Conservation (phyloP, 2,329 filamentous ascomycete species). For the Thielaviopsis ethacetica region DNA sequence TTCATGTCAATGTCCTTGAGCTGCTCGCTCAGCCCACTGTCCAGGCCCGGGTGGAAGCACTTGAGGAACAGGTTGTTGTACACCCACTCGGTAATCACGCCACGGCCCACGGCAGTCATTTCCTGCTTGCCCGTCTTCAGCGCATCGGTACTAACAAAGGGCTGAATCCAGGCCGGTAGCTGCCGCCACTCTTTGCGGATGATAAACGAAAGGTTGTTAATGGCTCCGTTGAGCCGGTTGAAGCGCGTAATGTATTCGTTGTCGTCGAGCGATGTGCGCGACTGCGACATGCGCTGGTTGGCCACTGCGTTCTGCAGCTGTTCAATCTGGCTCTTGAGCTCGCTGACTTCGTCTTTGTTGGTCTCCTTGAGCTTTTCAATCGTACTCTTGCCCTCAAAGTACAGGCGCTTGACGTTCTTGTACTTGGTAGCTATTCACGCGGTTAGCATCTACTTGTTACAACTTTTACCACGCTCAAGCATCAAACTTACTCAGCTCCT, state of each 20-base stretch:
- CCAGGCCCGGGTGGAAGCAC: conserved; percentile 82
- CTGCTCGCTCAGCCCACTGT: conserved; percentile 55
- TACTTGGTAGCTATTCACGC: conserved; percentile 68
- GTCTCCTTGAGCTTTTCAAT: conserved; percentile 53
- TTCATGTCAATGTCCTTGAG: conserved; percentile 79
- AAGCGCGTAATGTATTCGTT: conserved; percentile 85
- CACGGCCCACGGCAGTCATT: conserved; percentile 89
- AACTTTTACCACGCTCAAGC: neutral
- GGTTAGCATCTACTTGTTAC: neutral
- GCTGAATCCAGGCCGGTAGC: conserved; percentile 65
- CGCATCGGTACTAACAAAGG: conserved; percentile 70
- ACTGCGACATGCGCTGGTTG: conserved; percentile 87
- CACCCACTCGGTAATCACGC: conserved; percentile 77
- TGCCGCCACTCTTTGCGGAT: conserved; percentile 87
- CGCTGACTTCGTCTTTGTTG: neutral
- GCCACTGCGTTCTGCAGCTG: conserved; percentile 94
- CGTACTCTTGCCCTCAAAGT: conserved; percentile 87
- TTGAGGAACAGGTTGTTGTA: conserved; percentile 82
- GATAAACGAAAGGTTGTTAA: conserved; percentile 88
- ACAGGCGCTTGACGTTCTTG: conserved; percentile 93
- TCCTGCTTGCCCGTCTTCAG: conserved; percentile 82
- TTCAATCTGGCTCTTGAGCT: conserved; percentile 53
- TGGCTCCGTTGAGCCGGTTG: conserved; percentile 78
- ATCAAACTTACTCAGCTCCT: conserved; percentile 35
- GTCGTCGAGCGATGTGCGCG: conserved; percentile 85